Conservation (phyloP, 805 yeast genomes). For the Ogataea saltuana region DNA sequence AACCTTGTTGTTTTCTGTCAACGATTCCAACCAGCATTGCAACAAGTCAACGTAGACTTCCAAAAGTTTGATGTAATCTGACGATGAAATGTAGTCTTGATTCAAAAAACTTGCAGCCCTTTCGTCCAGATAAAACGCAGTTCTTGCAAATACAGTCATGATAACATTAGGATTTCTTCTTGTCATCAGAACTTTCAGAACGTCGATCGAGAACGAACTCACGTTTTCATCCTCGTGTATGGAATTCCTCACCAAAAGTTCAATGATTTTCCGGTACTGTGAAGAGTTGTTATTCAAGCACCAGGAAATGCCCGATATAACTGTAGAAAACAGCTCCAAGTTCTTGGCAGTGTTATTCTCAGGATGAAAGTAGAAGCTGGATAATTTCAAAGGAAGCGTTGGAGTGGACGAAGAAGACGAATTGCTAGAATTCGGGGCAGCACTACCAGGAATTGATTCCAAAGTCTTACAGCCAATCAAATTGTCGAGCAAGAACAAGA, state of each 20-base stretch:
- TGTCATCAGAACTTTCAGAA: conserved; percentile 66
- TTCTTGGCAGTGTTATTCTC: conserved; percentile 38
- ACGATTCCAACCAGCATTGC: conserved; percentile 76
- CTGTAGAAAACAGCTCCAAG: conserved; percentile 64
- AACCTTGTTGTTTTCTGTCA: conserved; percentile 40
- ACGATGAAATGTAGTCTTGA: conserved; percentile 58
- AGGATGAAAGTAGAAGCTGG: conserved; percentile 41
- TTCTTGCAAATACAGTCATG: conserved; percentile 73
- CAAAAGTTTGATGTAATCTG: conserved; percentile 59
- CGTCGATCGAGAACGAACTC: conserved; percentile 59
- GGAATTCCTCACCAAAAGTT: conserved; percentile 73
- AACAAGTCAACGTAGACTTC: conserved; percentile 76
- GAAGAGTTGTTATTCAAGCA: conserved; percentile 48
- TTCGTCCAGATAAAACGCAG: conserved; percentile 77
- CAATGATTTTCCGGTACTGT: conserved; percentile 66
- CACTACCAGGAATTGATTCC: conserved; percentile 17
- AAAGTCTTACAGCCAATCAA: conserved; percentile 48
- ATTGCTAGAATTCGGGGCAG: conserved; percentile 22
- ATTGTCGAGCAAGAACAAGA: conserved; percentile 61
- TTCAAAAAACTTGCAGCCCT: conserved; percentile 58
- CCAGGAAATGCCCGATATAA: conserved; percentile 77
- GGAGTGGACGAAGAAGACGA: conserved; percentile 25
- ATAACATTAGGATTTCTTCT: conserved; percentile 68
- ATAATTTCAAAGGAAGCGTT: conserved; percentile 37
- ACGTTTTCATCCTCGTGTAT: conserved; percentile 66